Evolutionary conservation across 257 asterid genomes (phyloP), one percentile per base, ranked within the genome.

Genomic region (Nicotiana otophora): DNA sequence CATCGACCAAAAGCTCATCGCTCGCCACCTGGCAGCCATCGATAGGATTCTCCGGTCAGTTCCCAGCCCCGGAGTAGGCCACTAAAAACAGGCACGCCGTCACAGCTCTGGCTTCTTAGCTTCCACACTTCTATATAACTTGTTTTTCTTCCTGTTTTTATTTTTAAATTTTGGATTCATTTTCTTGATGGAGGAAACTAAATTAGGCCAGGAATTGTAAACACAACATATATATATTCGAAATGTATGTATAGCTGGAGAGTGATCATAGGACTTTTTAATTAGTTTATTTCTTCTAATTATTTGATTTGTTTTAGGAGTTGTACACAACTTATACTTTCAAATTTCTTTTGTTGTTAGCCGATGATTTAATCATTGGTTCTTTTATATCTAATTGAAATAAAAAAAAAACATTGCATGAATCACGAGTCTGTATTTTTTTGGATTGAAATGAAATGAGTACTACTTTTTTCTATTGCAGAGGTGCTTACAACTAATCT

Each of bases 31-130:
- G 36, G 75, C 89, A 33, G 89, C 86, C 78, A 23, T 84, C 23
- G 89, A 83, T 31, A 86, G 93, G 83, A 88, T 86, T 76, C 91
- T 90, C 84, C 84, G 89, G 33, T 90, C 93, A 12, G 91, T 89
- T 30, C 95, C 95, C 7, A 89, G 93, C 78, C 95, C 95, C 77
- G 92, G 92, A 66, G 87, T 80, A 2, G 95, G 95, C 81, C 85
- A 91, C 84, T 91, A 87, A 46, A 14, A 3, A 7, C 60, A 23
- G 61, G 61, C 79, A 72, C 8, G 79, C 61, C 8, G 15, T 72
- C 61, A 6, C 2, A 72, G 2, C 20, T 11, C 26, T 5, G 36
- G 15, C 20, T 72, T 5, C 15, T 8, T 39, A 7, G 46, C 46
- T 12, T 46, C 36, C 3, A 20, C 1, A 20, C 9, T 26, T 81